Conservation (phyloP, 2,329 filamentous ascomycete genomes). For the Dothistroma septosporum region DNA sequence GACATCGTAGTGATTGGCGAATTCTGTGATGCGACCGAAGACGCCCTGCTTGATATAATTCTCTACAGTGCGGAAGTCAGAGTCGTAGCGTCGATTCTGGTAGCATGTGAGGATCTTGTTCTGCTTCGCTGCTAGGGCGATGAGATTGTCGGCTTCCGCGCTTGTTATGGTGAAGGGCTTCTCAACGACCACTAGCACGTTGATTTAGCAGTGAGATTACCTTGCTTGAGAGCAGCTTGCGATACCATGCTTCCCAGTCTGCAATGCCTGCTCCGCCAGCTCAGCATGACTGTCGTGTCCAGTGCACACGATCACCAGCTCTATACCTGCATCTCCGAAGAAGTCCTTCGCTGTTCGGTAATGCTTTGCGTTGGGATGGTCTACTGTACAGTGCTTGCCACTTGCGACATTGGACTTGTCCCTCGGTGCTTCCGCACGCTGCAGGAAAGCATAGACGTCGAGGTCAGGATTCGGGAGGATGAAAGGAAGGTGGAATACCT, state of each 20-base stretch:
- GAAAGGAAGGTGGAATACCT: conserved; percentile 50
- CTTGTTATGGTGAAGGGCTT: conserved; percentile 38
- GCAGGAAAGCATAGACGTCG: conserved; percentile 47
- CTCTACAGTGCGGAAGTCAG: conserved; percentile 38
- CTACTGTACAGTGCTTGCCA: conserved; percentile 47
- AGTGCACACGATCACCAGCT: conserved; percentile 37
- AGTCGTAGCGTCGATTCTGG: conserved; percentile 40
- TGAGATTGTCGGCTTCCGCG: conserved; percentile 35
- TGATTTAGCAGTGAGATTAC: not conserved
- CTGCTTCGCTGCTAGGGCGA: conserved; percentile 30
- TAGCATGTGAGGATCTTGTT: conserved; percentile 36
- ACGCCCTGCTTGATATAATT: conserved; percentile 22
- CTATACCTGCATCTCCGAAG: conserved; percentile 34
- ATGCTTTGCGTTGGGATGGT: conserved; percentile 42
- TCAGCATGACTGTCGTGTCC: conserved; percentile 32
- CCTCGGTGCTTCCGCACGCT: conserved; percentile 42
- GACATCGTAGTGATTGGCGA: conserved; percentile 38
- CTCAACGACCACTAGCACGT: conserved; percentile 37
- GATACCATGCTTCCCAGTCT: conserved; percentile 38
- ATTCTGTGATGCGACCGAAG: conserved; percentile 33
- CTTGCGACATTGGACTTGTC: conserved; percentile 27
- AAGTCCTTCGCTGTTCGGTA: conserved; percentile 35
- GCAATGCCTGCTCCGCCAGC: conserved; percentile 34
- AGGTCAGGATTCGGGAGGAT: conserved; percentile 47
- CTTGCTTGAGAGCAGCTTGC: not conserved